These are phyloP conservation scores for Lentinula sp. DNA, from an alignment of 768 basidiomycete genomes.

Conservation along the genomic window DNA sequence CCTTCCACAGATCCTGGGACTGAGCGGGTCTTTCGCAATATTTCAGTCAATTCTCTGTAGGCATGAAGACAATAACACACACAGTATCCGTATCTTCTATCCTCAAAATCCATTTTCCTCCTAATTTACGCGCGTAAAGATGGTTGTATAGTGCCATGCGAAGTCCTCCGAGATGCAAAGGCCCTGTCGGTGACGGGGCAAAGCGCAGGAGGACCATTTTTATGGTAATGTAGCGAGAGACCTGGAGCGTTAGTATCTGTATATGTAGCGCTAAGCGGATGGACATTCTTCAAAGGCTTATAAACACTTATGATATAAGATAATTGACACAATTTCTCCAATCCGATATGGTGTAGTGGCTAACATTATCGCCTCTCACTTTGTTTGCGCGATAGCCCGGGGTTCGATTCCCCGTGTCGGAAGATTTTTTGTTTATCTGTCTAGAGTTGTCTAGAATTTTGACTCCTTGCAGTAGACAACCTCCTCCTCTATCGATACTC, in stretches of 20 bases:
- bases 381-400: background rate
- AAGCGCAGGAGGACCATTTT: constrained; percentile 73
- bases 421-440: background rate
- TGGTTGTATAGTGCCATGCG: constrained; percentile 93
- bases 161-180: constrained; percentile 90
- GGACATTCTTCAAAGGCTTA: too few relatives aligned
- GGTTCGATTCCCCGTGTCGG: background rate
- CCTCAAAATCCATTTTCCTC: constrained; percentile 86
- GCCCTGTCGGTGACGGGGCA: constrained; percentile 95
- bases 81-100: constrained; percentile 96
- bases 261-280: too few relatives aligned
- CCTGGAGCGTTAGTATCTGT: too few relatives aligned
- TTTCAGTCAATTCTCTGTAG: background rate
- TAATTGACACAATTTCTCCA: background rate
- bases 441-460: too few relatives aligned
- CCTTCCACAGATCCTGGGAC: constrained; percentile 84
- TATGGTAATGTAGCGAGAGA: background rate
- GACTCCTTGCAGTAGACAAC: too few relatives aligned
- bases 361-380: background rate
- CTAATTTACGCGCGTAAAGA: constrained; percentile 71
- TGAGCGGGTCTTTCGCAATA: constrained; percentile 53
- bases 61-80: constrained; percentile 16
- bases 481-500: too few relatives aligned
- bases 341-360: background rate
- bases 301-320: too few relatives aligned